These are phyloP conservation scores for Sequoiadendron giganteum DNA, from an alignment of 75 land plant species.

Conservation along the genomic window DNA sequence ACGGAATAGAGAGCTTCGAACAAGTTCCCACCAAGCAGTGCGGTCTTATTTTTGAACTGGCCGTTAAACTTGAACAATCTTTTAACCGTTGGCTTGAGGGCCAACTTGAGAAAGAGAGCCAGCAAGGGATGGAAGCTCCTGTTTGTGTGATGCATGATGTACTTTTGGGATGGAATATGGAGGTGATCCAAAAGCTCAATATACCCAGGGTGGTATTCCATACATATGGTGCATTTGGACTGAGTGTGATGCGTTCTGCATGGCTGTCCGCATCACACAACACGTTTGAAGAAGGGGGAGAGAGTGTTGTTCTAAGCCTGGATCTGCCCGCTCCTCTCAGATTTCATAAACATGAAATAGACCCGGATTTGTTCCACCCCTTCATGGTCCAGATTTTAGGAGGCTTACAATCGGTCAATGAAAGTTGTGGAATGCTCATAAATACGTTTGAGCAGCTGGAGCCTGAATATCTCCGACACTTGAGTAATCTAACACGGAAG, in stretches of 20 bases:
- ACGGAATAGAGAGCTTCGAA: not conserved
- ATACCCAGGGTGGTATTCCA: not conserved
- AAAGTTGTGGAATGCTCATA: constrained; percentile 22
- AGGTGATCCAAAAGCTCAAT: not conserved
- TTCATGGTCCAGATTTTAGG: not conserved
- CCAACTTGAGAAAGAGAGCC: too few species aligned
- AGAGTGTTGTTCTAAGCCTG: too few species aligned
- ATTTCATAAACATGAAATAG: too few species aligned
- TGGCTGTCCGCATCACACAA: too few species aligned
- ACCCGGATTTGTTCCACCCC: too few species aligned
- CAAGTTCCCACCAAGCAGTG: not conserved
- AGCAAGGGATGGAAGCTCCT: not conserved
- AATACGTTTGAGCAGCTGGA: constrained; percentile 44
- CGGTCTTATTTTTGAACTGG: not conserved
- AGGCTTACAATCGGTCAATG: not conserved
- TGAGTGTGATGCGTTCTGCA: too few species aligned
- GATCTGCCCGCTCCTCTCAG: too few species aligned
- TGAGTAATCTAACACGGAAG: constrained; percentile 1
- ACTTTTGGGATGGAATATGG: not conserved
- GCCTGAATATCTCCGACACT: constrained; percentile 12
- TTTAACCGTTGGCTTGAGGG: not conserved
- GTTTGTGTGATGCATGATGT: not conserved
- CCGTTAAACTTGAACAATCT: not conserved
- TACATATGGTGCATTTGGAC: not conserved
- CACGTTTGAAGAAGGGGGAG: too few species aligned